Conservation (phyloP, 768 basidiomycete species). For the Naganishia vishniacii region DNA sequence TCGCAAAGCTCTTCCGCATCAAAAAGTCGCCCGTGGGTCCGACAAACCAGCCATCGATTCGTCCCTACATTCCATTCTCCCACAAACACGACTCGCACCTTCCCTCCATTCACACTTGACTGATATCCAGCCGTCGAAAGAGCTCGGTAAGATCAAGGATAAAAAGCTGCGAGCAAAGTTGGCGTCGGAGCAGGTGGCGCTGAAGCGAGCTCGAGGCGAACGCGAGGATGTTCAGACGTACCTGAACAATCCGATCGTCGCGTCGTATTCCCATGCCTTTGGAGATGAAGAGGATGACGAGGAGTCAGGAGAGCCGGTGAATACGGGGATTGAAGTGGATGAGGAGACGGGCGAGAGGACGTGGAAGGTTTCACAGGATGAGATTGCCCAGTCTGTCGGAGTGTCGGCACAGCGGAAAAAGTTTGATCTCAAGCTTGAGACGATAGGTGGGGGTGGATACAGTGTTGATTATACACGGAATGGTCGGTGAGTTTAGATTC, state of each 20-base stretch:
- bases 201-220: slow-evolving; percentile 54
- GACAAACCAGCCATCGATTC: slow-evolving; percentile 51
- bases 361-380: slow-evolving; percentile 78
- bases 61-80: slow-evolving; percentile 59
- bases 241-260: slow-evolving; percentile 33
- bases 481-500: slow-evolving; percentile 73
- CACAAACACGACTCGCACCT: slow-evolving; percentile 61
- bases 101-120: slow-evolving; percentile 57
- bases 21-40: slow-evolving; percentile 40
- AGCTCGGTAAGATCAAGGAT: slow-evolving; percentile 58
- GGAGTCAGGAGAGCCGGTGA: slow-evolving; percentile 14
- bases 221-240: slow-evolving; percentile 50
- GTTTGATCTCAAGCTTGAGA: slow-evolving; percentile 76
- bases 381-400: slow-evolving; percentile 56
- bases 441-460: slow-evolving; percentile 63
- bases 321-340: slow-evolving; percentile 64
- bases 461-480: slow-evolving; percentile 79
- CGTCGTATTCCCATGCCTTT: neutral
- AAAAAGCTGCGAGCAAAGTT: slow-evolving; percentile 70
- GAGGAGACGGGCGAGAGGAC: slow-evolving; percentile 71
- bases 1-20: slow-evolving; percentile 48
- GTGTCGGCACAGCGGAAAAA: slow-evolving; percentile 44
- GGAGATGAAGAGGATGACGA: slow-evolving; percentile 18
- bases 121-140: slow-evolving; percentile 43
- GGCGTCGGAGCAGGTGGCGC: slow-evolving; percentile 54